Evolutionary conservation across 2,329 filamentous ascomycete species (phyloP).

Genomic region (Diaporthe sp.): DNA sequence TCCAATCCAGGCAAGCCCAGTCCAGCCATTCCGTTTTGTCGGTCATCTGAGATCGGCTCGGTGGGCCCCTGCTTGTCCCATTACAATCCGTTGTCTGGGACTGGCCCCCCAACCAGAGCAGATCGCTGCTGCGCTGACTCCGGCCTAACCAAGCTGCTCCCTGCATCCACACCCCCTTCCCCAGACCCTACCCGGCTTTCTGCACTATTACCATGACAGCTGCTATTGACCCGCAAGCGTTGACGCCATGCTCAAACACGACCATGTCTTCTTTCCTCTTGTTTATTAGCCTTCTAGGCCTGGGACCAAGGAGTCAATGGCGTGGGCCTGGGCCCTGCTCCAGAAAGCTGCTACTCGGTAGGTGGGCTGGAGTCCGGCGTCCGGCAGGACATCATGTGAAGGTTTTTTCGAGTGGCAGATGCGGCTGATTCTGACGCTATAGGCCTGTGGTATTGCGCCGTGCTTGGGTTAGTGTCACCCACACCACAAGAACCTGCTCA

Average conservation of each 20-base stretch:
- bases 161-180: slow-evolving; percentile 28
- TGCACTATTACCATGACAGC: neutral
- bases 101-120: slow-evolving; percentile 20
- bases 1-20: slow-evolving; percentile 23
- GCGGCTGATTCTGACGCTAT: slow-evolving; percentile 36
- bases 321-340: slow-evolving; percentile 6
- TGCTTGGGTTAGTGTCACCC: slow-evolving; percentile 19
- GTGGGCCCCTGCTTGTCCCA: slow-evolving; percentile 32
- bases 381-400: slow-evolving; percentile 34
- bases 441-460: slow-evolving; percentile 19
- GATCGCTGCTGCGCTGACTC: slow-evolving; percentile 25
- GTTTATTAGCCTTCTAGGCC: neutral
- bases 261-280: slow-evolving; percentile 12
- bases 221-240: slow-evolving; percentile 17
- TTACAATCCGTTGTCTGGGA: slow-evolving; percentile 35
- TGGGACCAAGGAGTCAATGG: neutral
- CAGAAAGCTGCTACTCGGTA: slow-evolving; percentile 1
- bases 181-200: neutral
- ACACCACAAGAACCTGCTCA: slow-evolving; percentile 19
- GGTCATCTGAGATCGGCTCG: slow-evolving; percentile 28
- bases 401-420: slow-evolving; percentile 29
- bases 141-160: slow-evolving; percentile 14
- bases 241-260: slow-evolving; percentile 22
- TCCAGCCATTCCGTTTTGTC: slow-evolving; percentile 32
- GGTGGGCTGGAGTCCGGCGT: slow-evolving; percentile 7